Base-by-base conservation (phyloP, 768 basidiomycete species). In the Lentinula raphanica region DNA sequence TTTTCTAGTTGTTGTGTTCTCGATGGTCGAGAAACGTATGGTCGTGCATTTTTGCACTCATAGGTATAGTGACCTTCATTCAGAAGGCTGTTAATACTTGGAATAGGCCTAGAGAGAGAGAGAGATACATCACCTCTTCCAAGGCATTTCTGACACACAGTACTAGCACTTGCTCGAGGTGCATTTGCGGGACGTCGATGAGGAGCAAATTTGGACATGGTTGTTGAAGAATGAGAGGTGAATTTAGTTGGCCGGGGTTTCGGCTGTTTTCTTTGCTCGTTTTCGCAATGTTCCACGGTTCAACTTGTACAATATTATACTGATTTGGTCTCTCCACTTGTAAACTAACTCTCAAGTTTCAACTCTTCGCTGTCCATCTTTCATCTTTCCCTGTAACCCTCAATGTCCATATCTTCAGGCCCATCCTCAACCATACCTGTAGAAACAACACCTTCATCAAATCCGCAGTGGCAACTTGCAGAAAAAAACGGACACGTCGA, bases 11-110 rank as follows among this genome's bases (percentile, higher is more conserved):
- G 85, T 64, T 94, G 82, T 1, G 92, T 92, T 40, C 94, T 83
- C 35, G 92, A 94, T 2, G 94, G 94, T n/a, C 95, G 81, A 11
- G 91, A 84, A 39, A 92, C 77, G 69, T 97, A 98, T 25, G 92
- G 90, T 2, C 89, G 80, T 21, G 81, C 64, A 17, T 80, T 79
- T 71, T 92, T 92, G 81, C 95, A 98, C 73, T 97, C 83, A 67
- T 87, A 98, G 12, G 86, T 97, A 69, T 87, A 95, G 71, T 97
- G 95, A 0, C 94, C 94, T 86, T 66, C 36, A 57, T 28, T 29
- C 5, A 7, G 19, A 27, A 45, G 15, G 35, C 3, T 23, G 38
- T 32, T 46, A 5, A 56, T n/a, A 44, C 27, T 44, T 23, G 11
- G 9, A 40, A 17, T 36, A 21, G 32, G 42, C 12, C 6, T 27